Evolutionary conservation across 2,329 filamentous ascomycete genomes (phyloP).

Genomic region (Cladosporium cucumerinum): DNA sequence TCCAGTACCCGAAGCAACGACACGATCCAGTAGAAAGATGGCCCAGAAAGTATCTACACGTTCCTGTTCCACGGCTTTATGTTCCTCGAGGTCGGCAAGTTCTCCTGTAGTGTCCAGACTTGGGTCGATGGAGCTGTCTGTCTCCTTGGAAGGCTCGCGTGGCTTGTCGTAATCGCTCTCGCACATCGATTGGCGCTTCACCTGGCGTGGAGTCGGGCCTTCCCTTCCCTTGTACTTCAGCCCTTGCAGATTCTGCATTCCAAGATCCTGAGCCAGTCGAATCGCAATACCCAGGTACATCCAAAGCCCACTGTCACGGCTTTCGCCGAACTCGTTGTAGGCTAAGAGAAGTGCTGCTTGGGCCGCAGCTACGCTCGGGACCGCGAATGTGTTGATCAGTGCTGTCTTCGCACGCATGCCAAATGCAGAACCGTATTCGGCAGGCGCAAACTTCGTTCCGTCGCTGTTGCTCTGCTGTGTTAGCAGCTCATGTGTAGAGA

Average conservation of each 20-base stretch:
- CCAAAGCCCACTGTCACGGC: constrained; percentile 86
- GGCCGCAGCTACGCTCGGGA: constrained; percentile 76
- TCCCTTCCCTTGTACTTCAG: constrained; percentile 57
- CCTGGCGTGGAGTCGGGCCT: constrained; percentile 55
- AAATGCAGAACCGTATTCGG: constrained; percentile 73
- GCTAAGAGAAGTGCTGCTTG: constrained; percentile 81
- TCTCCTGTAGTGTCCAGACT: neutral
- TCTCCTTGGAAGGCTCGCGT: constrained; percentile 45
- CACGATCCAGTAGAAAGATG: constrained; percentile 80
- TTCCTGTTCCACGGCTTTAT: constrained; percentile 71
- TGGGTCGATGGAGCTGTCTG: constrained; percentile 29
- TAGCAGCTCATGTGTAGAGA: constrained; percentile 61
- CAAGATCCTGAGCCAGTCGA: constrained; percentile 74
- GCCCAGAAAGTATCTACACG: constrained; percentile 87
- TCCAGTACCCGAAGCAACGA: constrained; percentile 84
- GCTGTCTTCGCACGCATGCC: constrained; percentile 79
- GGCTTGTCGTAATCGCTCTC: constrained; percentile 32
- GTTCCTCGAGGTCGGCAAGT: constrained; percentile 38
- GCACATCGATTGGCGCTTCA: constrained; percentile 38
- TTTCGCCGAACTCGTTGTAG: constrained; percentile 84
- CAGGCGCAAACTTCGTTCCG: constrained; percentile 44
- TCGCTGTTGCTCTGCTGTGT: constrained; percentile 51
- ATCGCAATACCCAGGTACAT: constrained; percentile 90
- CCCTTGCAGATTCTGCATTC: constrained; percentile 77
- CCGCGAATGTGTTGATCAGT: constrained; percentile 77